Evolutionary conservation across 1,284 basidiomycete species (phyloP).

Genomic region (Tilletia walkeri): DNA sequence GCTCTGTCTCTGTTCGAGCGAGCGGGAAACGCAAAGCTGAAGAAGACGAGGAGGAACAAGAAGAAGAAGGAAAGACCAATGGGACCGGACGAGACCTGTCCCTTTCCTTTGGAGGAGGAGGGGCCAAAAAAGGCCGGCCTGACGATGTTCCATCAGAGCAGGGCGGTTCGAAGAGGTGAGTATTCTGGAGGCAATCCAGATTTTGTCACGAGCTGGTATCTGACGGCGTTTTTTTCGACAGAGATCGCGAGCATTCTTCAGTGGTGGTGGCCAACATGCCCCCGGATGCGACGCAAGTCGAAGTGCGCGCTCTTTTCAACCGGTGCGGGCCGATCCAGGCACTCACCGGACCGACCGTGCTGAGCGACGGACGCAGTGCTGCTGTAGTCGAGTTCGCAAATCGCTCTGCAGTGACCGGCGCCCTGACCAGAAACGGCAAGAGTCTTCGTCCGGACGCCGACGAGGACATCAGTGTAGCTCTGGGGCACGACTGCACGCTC

Average conservation of each 20-base stretch:
- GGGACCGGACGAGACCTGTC: conserved; percentile 19
- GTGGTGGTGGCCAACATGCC: conserved; percentile 79
- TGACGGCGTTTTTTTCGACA: conserved; percentile 13
- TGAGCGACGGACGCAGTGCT: conserved; percentile 30
- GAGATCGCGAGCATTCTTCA: conserved; percentile 92
- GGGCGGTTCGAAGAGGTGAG: conserved; percentile 31
- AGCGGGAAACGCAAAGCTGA: conserved; percentile 40
- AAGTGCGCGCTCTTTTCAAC: conserved; percentile 74
- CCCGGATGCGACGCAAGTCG: conserved; percentile 64
- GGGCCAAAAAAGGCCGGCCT: conserved; percentile 6
- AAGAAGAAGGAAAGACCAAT: conserved; percentile 20
- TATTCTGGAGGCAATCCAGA: background rate
- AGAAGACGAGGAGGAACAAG: conserved; percentile 22
- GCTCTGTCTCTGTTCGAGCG: background rate
- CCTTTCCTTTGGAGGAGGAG: conserved; percentile 19
- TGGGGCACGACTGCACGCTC: conserved; percentile 90
- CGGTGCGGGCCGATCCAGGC: conserved; percentile 60
- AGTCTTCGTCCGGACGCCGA: conserved; percentile 59
- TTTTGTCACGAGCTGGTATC: background rate
- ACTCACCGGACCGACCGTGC: conserved; percentile 35
- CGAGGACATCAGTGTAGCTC: conserved; percentile 72
- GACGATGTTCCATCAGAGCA: conserved; percentile 36
- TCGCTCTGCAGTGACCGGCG: conserved; percentile 66
- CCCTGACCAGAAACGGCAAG: conserved; percentile 90
- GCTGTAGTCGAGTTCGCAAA: conserved; percentile 58